Base-by-base conservation (phyloP, 169 alveolate species). In the Plasmodium chabaudi region DNA sequence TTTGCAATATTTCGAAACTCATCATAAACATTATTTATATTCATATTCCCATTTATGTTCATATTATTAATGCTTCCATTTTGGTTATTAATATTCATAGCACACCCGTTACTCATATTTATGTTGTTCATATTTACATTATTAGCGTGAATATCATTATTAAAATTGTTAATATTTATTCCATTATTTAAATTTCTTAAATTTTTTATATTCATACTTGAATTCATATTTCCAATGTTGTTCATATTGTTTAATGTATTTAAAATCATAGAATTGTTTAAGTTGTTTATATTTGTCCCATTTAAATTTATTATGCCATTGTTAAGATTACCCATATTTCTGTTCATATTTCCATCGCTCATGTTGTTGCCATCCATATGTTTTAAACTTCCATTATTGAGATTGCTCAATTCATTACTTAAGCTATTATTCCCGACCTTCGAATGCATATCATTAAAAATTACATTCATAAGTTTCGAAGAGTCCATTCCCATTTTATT, bases 251-350 rank as follows among this genome's bases (percentile, higher is more conserved):
- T 61, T 61, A 61, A 25, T 9, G 12, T 61, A 25, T 17, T 27
- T 27, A 61, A 25, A 17, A 9, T 61, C 12, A 25, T 10, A 9
- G 49, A 25, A 61, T 10, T 27, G 23, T 61, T 61, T 25, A 27
- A 7, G 49, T 47, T 61, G 21, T 9, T 17, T 21, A 19, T 25
- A 19, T 65, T 79, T 39, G 82, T 23, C 12, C 19, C 59, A 56
- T 53, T 65, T 44, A 59, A 17, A 34, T 59, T 65, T 34, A 53
- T 51, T 23, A 60, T 27, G 19, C 46, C 44, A 23, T 42, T 60
- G 46, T 53, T 79, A 7, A 65, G 49, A 69, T 79, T 79, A 2
- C 71, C 19, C 44, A 67, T 27, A 65, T 56, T 79, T 3, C 75
- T 69, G 55, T 46, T 65, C 12, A 69, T 55, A n/a, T 15, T 39